A percentile compares a stretch with the other conserved stretches of the same genome.
phyloP scores from a whole-genome alignment of 163 green algal genomes.

The Scenedesmus sp. region DNA sequence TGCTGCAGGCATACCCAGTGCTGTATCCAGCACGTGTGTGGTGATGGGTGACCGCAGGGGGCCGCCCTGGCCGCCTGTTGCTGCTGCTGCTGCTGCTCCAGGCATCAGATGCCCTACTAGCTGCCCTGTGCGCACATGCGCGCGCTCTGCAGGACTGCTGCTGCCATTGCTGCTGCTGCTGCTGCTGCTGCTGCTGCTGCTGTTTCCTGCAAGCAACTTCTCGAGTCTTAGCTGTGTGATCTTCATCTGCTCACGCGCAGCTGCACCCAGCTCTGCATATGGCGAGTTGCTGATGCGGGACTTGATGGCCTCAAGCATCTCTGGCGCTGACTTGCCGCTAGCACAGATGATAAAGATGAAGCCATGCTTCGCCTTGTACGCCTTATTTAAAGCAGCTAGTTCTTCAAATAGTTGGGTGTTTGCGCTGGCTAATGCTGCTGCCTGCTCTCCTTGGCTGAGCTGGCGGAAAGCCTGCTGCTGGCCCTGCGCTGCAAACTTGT shows the following conservation, averaged over 20 bases:
- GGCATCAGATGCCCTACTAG: slow-evolving; percentile 73
- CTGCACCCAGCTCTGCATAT: slow-evolving; percentile 83
- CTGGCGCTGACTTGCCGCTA: slow-evolving; percentile 74
- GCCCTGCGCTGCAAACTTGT: slow-evolving; percentile 58
- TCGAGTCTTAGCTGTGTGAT: slow-evolving; percentile 94
- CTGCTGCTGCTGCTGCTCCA: slow-evolving; percentile 45
- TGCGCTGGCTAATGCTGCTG: slow-evolving; percentile 52
- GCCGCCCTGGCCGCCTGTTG: not conserved
- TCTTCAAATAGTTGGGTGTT: slow-evolving; percentile 57
- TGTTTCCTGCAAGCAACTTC: slow-evolving; percentile 64
- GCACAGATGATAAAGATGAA: slow-evolving; percentile 98
- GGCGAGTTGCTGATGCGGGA: slow-evolving; percentile 71
- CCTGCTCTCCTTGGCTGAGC: slow-evolving; percentile 82
- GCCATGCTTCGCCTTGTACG: slow-evolving; percentile 92
- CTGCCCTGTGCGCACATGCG: slow-evolving; percentile 68
- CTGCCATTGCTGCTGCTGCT: not conserved
- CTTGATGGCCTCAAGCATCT: slow-evolving; percentile 87
- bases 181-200: not conserved
- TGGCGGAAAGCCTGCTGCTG: slow-evolving; percentile 68
- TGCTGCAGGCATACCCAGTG: slow-evolving; percentile 81
- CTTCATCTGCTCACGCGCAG: slow-evolving; percentile 93
- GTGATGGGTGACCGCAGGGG: slow-evolving; percentile 89
- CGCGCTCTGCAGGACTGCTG: slow-evolving; percentile 24
- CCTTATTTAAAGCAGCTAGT: slow-evolving; percentile 84
- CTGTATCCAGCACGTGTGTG: slow-evolving; percentile 95